These are phyloP conservation scores for Melanomma pulvis-pyrius DNA, from an alignment of 495 filamentous ascomycete species.

Conservation along the genomic window DNA sequence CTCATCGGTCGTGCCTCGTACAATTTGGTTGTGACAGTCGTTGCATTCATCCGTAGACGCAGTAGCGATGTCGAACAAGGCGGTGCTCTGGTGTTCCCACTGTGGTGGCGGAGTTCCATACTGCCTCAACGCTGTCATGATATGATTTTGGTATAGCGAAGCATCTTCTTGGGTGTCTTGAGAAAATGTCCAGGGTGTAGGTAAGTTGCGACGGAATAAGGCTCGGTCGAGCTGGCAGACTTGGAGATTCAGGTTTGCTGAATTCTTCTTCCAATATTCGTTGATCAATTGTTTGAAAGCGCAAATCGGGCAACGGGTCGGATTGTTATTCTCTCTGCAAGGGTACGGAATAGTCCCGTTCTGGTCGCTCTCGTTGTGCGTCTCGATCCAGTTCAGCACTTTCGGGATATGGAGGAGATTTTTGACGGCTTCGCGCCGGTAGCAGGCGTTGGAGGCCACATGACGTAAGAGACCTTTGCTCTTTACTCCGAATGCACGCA, in stretches of 20 bases:
- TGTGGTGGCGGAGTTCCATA: not conserved
- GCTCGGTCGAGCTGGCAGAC: not conserved
- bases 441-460: not conserved
- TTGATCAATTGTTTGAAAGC: not conserved
- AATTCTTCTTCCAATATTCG: not conserved
- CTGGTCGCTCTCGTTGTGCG: not conserved
- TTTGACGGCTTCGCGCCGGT: not conserved
- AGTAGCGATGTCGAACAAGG: not conserved
- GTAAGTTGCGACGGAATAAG: not conserved
- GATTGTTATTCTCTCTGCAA: not conserved
- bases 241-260: not conserved
- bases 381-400: not conserved
- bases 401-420: not conserved
- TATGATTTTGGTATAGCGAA: not conserved
- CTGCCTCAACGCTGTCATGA: not conserved
- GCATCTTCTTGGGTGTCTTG: not conserved
- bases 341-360: not conserved
- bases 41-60: not conserved
- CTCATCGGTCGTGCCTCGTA: not conserved
- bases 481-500: not conserved
- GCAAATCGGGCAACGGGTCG: not conserved
- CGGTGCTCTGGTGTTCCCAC: not conserved
- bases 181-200: not conserved
- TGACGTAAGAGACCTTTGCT: not conserved
- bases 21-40: not conserved